Conservation (phyloP, 345 rosid genomes). For the Ricinus communis region DNA sequence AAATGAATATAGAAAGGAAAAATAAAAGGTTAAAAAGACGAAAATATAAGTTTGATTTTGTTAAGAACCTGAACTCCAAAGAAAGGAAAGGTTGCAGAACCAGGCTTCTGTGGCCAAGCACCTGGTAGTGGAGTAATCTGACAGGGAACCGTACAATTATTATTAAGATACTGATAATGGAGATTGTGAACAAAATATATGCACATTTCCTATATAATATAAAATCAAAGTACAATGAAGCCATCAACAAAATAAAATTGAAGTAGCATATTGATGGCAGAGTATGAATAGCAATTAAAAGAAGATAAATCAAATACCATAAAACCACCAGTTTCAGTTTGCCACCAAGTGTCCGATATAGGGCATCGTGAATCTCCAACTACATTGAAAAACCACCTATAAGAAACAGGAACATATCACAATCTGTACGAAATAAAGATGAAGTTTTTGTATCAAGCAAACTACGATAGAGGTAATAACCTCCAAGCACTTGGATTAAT, state of each 20-base stretch:
- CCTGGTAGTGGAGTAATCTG: conserved; percentile 98
- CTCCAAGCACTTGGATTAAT: conserved; percentile 99
- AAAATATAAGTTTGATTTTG: background rate
- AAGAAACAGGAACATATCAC: conserved; percentile 18
- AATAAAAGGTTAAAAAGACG: background rate
- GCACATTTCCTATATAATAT: background rate
- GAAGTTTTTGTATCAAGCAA: conserved; percentile 15
- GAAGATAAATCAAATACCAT: conserved; percentile 50
- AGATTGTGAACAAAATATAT: background rate
- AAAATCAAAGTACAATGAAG: conserved; percentile 45
- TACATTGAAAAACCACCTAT: conserved; percentile 91
- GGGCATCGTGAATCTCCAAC: conserved; percentile 93
- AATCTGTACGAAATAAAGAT: background rate
- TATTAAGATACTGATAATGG: background rate
- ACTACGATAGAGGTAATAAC: conserved; percentile 38
- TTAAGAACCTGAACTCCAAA: conserved; percentile 89
- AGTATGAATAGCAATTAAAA: background rate
- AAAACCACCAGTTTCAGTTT: conserved; percentile 99
- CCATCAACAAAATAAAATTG: conserved; percentile 37
- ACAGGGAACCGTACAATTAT: conserved; percentile 20
- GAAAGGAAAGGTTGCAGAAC: conserved; percentile 99
- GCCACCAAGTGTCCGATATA: conserved; percentile 99
- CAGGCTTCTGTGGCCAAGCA: conserved; percentile 99
- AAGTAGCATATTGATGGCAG: background rate
- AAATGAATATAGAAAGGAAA: background rate